phyloP scores from a whole-genome alignment of 345 rosid genomes.

The Balakata baccata region DNA sequence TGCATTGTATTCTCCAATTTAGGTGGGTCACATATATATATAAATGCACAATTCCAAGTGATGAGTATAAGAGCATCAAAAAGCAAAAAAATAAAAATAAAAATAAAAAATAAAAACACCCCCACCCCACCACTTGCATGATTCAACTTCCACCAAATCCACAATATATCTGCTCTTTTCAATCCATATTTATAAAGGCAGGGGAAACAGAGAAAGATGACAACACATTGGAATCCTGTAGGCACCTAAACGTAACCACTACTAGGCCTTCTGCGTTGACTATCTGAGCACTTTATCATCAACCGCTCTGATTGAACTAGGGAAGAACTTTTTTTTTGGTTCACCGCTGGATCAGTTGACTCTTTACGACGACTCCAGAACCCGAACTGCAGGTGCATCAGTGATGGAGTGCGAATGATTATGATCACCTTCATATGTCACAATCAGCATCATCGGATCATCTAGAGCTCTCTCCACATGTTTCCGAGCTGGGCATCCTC shows the following conservation, averaged over 20 bases:
- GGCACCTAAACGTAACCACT: constrained; percentile 19
- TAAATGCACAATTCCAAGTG: constrained; percentile 10
- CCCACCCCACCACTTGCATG: constrained; percentile 35
- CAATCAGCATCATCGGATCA: constrained; percentile 71
- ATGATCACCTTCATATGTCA: constrained; percentile 89
- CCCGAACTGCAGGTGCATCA: constrained; percentile 39
- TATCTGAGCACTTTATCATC: constrained; percentile 6
- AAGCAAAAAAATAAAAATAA: background rate
- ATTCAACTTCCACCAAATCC: constrained; percentile 54
- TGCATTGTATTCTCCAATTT: too few relatives aligned
- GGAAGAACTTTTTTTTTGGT: background rate
- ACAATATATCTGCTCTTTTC: constrained; percentile 22
- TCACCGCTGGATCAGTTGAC: constrained; percentile 23
- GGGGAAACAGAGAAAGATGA: constrained; percentile 7
- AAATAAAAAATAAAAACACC: background rate
- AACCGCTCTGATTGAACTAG: constrained; percentile 7
- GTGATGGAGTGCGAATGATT: constrained; percentile 42
- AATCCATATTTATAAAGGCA: constrained; percentile 8
- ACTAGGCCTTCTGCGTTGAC: constrained; percentile 27
- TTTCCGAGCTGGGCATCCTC: constrained; percentile 91
- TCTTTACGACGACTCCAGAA: constrained; percentile 54
- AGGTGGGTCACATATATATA: background rate
- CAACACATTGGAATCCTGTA: constrained; percentile 37
- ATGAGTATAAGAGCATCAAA: constrained; percentile 13
- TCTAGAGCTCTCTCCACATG: constrained; percentile 86